A percentile compares a stretch with the other conserved stretches of the same genome.
Evolutionary conservation across 148 eudicot species (phyloP).

Genomic region (Drosera capensis): DNA sequence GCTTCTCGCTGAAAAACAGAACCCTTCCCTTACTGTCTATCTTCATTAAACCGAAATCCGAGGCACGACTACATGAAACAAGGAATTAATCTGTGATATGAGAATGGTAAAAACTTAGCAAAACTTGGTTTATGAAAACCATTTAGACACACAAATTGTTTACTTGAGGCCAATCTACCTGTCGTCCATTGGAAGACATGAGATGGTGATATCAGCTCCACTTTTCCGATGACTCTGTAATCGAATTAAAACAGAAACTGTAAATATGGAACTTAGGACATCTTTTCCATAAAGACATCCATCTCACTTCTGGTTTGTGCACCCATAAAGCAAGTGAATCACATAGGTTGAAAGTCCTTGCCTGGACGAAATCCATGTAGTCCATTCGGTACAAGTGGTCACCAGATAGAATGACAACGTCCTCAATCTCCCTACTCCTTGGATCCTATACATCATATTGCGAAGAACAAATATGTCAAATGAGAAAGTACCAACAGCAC

Average conservation of each 20-base stretch:
- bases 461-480: no score
- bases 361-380: constrained; percentile 86
- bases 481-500: background rate
- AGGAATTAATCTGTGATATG: constrained; percentile 3
- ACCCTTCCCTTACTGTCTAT: constrained; percentile 71
- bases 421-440: constrained; percentile 89
- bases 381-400: constrained; percentile 98
- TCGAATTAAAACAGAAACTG: background rate
- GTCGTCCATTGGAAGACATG: constrained; percentile 81
- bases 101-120: background rate
- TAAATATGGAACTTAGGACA: no score
- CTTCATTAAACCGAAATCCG: constrained; percentile 97
- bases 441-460: no score
- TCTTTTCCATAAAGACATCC: no score
- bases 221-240: constrained; percentile 75
- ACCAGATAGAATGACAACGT: constrained; percentile 85
- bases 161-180: constrained; percentile 37
- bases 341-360: constrained; percentile 6
- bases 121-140: background rate
- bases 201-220: constrained; percentile 90
- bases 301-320: no score
- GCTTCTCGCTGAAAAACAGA: constrained; percentile 78
- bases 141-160: no score
- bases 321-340: no score
- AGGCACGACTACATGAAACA: constrained; percentile 65